Base-by-base conservation (phyloP, 1,284 basidiomycete species). In the Ustilago sp. region DNA sequence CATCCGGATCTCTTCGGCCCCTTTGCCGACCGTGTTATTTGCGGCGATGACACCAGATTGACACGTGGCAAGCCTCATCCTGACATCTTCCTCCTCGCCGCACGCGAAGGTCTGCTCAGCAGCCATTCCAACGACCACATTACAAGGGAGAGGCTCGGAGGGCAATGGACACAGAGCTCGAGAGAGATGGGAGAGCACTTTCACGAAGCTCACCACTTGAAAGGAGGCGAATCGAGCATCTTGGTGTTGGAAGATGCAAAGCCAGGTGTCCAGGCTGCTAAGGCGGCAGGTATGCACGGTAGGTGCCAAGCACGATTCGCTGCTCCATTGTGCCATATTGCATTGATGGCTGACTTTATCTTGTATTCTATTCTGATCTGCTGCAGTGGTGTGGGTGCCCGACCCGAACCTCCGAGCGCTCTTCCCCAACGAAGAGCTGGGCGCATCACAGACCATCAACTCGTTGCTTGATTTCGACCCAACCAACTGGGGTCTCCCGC, bases 181-280 rank as follows among this genome's bases (percentile, higher is more conserved):
- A 68, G 83, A 11, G 57, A 73, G 32, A 75, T 78, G 35, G 84
- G 84, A 9, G 65, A 68, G 4, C 68, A 83, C 17, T 68, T 79
- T 19, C 84, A 83, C 53, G 66, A 64, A 11, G 61, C 28, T 3
- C 60, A 73, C 32, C 47, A 78, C 43, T 41, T 80, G 8, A 68
- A 63, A 28, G 82, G 85, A 1, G 65, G 65, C 11, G 85, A 86
- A 52, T 65, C 65, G 34, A 72, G 82, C 17, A 68, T 86, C 23
- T 59, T 86, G n/a, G 86, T 86, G 3, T 86, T 86, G 56, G 86
- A 86, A 51, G 86, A 86, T 67, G 86, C 79, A 1, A 75, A 82
- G 64, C 81, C 82, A 2, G 83, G 84, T 19, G 84, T 86, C 0
- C 68, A 80, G 57, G 84, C 84, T 34, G 84, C 79, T 8, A 74